Evolutionary conservation across 2,329 filamentous ascomycete species (phyloP), one percentile per base, ranked within the genome.

Genomic region (Pleoardoris graminearum): DNA sequence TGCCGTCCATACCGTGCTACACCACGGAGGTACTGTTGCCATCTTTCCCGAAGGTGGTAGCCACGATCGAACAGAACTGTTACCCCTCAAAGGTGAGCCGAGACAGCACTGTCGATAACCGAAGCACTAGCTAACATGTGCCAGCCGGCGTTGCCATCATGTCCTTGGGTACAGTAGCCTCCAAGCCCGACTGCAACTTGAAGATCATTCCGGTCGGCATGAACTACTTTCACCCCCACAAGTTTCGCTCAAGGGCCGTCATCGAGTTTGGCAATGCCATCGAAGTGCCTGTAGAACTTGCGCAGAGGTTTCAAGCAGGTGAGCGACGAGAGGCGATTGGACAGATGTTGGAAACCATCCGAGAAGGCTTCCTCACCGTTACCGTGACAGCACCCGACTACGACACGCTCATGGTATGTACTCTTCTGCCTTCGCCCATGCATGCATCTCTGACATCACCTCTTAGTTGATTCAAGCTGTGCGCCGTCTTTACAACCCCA

Each of bases 151-250:
- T 99, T 54, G 94, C 94, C 53, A 94, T 99, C 68, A 99, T 99
- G 93, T 94, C 93, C 11, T 82, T 99, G 30, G 93, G 93, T 33
- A 88, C 94, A 1, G 80, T 97, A 46, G 91, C 90, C 4, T 87
- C 91, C 51, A 85, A 92, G 56, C 92, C 92, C 2, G 82, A 93
- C 59, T 96, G 90, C 68, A 91, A 90, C 25, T 79, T 99, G 56
- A 95, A 92, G 75, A 97, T 99, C 64, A 90, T 99, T 21, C 94
- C 94, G 3, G 92, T 94, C 46, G 93, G 93, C 65, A 97, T 99
- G 93, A 99, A 99, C 75, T 99, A 99, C 76, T 99, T 99, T 77
- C 93, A 97, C 75, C 90, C 93, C 0, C 93, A 99, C 81, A 99
- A 97, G 74, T 99, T 99, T 76, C 88, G 93, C 39, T 97, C 93